Base-by-base conservation (phyloP, 306 rosid species). In the Ceratonia siliqua region DNA sequence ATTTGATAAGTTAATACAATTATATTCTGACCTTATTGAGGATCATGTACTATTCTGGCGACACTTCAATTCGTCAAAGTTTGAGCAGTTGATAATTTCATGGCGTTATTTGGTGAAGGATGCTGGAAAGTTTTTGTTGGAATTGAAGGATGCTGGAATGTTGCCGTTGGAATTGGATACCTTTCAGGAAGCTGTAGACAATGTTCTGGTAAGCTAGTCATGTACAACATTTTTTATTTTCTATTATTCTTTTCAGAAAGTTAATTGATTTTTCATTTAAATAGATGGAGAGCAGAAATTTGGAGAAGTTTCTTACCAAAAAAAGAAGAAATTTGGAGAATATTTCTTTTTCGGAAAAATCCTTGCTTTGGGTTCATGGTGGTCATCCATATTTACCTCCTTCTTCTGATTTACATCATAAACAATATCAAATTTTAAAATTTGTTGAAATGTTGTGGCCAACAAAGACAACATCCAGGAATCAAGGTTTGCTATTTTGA, bases 311-410 rank as follows among this genome's bases (percentile, higher is more conserved):
- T 41, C 78, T 62, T 38, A 20, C 49, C 50, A 20, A 21, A 38
- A 36, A 11, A 38, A 36, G 68, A 38, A 43, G 73, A 74, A 88
- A 77, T 7, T 76, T 85, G 66, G 76, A 83, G 35, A 72, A 24
- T 32, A 68, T 80, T 55, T 79, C 85, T 50, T 71, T 72, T 20
- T 79, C 79, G 0, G 96, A 89, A 72, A 88, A 88, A 78, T 82
- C 97, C 42, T 77, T 94, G 85, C 74, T 94, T 18, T 94, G 98
- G 98, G 65, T 76, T 72, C 82, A 91, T 86, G 97, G 98, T 38
- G 98, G 98, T 77, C 96, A 91, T 82, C 98, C 98, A 14, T 42
- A 76, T 69, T 74, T 86, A 79, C 94, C 98, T 5, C 55, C 84
- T 39, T 85, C 93, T 20, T 76, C 88, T 74, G 73, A 66, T 73